phyloP scores from a whole-genome alignment of 805 yeast genomes.

The Candida golubevii region DNA sequence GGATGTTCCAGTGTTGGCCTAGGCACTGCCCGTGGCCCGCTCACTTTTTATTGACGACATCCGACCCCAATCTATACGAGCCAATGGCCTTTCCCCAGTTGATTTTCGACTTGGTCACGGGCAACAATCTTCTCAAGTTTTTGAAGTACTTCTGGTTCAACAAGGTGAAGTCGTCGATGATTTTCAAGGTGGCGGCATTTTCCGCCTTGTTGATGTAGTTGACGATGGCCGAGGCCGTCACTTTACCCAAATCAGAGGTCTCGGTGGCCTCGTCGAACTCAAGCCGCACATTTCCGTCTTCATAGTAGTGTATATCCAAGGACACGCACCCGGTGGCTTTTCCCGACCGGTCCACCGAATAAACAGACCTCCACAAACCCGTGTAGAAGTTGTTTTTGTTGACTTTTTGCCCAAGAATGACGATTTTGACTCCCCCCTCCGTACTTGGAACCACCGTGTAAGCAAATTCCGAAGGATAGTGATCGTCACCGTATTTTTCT shows the following conservation, averaged over 20 bases:
- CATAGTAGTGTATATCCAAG: conserved; percentile 86
- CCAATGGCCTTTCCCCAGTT: conserved; percentile 96
- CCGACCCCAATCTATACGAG: conserved; percentile 80
- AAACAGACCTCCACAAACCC: conserved; percentile 81
- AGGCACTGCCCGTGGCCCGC: too few relatives aligned
- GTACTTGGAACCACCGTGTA: conserved; percentile 39
- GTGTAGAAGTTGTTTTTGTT: conserved; percentile 80
- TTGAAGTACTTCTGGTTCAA: conserved; percentile 82
- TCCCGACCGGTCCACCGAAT: conserved; percentile 34
- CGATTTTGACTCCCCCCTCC: conserved; percentile 36
- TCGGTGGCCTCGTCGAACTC: conserved; percentile 38
- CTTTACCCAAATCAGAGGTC: conserved; percentile 14
- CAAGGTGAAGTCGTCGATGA: conserved; percentile 60
- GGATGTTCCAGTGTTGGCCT: too few relatives aligned
- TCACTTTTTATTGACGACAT: conserved; percentile 46
- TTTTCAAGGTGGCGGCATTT: conserved; percentile 50
- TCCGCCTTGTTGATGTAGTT: conserved; percentile 54
- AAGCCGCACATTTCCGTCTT: conserved; percentile 91
- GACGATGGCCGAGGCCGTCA: conserved; percentile 29
- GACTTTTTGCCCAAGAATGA: conserved; percentile 66
- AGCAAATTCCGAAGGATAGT: conserved; percentile 59
- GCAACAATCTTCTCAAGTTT: conserved; percentile 81
- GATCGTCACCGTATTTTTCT: conserved; percentile 53
- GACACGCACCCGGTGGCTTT: conserved; percentile 49
- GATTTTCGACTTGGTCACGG: conserved; percentile 85